These are phyloP conservation scores for Xylaria sp. DNA, from an alignment of 2,329 filamentous ascomycete genomes.

Conservation along the genomic window DNA sequence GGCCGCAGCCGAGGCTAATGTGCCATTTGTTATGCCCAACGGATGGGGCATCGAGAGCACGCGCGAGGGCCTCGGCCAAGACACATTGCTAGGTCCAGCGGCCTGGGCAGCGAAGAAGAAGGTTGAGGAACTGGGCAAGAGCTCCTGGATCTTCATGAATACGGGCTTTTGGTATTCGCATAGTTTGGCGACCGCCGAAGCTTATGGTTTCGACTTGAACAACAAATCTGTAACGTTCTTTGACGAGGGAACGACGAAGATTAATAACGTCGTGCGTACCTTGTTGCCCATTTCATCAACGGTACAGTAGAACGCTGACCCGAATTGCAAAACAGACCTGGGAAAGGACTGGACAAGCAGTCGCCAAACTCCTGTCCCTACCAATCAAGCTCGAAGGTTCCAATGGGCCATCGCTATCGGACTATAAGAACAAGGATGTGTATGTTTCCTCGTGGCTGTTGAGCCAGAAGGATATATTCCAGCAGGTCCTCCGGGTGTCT, in stretches of 20 bases:
- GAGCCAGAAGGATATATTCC: constrained; percentile 73
- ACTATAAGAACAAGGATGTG: constrained; percentile 61
- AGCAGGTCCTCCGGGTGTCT: constrained; percentile 68
- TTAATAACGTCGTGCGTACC: constrained; percentile 65
- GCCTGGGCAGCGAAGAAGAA: constrained; percentile 47
- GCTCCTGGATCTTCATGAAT: constrained; percentile 57
- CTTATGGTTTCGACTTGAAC: constrained; percentile 63
- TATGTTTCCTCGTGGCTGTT: constrained; percentile 67
- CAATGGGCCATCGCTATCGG: constrained; percentile 54
- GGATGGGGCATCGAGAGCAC: constrained; percentile 56
- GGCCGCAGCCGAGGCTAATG: constrained; percentile 65
- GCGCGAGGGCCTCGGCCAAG: constrained; percentile 52
- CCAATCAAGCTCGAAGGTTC: constrained; percentile 53
- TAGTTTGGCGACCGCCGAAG: constrained; percentile 55
- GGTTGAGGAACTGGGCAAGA: constrained; percentile 55
- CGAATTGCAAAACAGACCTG: constrained; percentile 38
- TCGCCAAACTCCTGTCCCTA: constrained; percentile 63
- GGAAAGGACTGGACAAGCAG: constrained; percentile 57
- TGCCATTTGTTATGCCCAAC: constrained; percentile 68
- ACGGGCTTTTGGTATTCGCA: constrained; percentile 67
- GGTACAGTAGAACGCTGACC: constrained; percentile 37
- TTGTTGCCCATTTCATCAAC: constrained; percentile 54
- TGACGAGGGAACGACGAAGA: constrained; percentile 66
- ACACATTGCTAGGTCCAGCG: constrained; percentile 46
- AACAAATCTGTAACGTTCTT: constrained; percentile 58